Percentiles rank a stretch among this genome's conserved stretches.
phyloP scores from a whole-genome alignment of 208 protist species.

The Eutreptiella sp. region DNA sequence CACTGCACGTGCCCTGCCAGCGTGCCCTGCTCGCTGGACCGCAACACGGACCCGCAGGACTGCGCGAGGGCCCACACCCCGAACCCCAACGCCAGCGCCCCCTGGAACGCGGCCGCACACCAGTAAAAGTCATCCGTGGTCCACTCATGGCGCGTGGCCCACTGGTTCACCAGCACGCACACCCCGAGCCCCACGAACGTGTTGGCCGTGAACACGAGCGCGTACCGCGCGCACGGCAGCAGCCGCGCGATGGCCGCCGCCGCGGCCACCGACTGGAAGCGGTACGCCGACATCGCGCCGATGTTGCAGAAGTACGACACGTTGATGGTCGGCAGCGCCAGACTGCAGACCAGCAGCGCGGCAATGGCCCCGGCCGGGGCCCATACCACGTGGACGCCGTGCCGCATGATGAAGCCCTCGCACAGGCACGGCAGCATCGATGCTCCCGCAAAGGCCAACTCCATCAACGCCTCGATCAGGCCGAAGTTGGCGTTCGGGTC shows the following conservation, averaged over 20 bases:
- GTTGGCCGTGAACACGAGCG: conserved; percentile 20
- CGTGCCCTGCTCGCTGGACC: too few relatives aligned
- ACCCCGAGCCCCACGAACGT: conserved; percentile 17
- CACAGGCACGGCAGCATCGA: neutral
- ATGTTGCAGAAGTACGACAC: neutral
- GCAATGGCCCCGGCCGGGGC: neutral
- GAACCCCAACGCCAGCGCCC: too few relatives aligned
- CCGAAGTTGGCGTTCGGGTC: conserved; percentile 4
- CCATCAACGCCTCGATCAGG: conserved; percentile 5
- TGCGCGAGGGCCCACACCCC: too few relatives aligned
- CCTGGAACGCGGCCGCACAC: too few relatives aligned
- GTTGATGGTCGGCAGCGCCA: neutral
- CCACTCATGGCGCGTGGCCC: too few relatives aligned
- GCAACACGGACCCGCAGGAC: too few relatives aligned
- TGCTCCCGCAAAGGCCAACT: neutral
- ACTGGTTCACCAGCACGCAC: neutral
- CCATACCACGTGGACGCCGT: neutral
- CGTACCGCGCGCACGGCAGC: neutral
- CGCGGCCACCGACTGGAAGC: neutral
- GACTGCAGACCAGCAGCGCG: neutral
- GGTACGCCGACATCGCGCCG: neutral
- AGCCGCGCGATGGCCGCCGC: neutral
- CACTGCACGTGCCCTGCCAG: too few relatives aligned
- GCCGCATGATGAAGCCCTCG: neutral
- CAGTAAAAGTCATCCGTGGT: too few relatives aligned